Evolutionary conservation across 1,284 basidiomycete genomes (phyloP).

Genomic region (Ceratobasidium sp.): DNA sequence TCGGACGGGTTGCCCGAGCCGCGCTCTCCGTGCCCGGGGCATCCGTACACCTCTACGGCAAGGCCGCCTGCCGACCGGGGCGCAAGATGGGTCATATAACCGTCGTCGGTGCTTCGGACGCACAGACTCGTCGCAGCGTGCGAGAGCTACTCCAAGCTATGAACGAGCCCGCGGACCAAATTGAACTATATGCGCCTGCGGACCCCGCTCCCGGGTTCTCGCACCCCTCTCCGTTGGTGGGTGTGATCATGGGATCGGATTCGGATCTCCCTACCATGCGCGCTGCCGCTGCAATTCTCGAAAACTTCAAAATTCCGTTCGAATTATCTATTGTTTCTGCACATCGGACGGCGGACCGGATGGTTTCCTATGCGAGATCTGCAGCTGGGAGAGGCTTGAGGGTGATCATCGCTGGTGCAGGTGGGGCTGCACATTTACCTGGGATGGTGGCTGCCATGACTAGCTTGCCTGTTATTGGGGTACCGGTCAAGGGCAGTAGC

Average conservation of each 20-base stretch:
- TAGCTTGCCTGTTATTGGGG: conserved; percentile 90
- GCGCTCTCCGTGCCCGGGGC: conserved; percentile 78
- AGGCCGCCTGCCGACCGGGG: conserved; percentile 85
- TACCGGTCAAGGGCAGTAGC: conserved; percentile 94
- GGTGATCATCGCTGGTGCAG: conserved; percentile 92
- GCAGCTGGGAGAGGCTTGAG: conserved; percentile 78
- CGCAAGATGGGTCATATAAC: conserved; percentile 99
- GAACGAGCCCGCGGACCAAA: conserved; percentile 56
- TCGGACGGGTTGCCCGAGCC: conserved; percentile 54
- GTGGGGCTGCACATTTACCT: conserved; percentile 95
- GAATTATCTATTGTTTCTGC: conserved; percentile 97
- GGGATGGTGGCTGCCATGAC: conserved; percentile 99
- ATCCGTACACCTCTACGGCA: conserved; percentile 91
- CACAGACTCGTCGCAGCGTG: conserved; percentile 73
- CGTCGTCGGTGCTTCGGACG: conserved; percentile 83
- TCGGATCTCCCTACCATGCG: conserved; percentile 96
- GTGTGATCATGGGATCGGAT: conserved; percentile 98
- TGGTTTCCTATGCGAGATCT: conserved; percentile 82
- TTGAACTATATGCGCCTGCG: conserved; percentile 63
- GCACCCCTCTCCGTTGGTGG: conserved; percentile 80
- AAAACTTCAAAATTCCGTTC: conserved; percentile 83
- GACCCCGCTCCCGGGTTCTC: conserved; percentile 53
- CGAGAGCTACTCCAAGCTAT: conserved; percentile 72
- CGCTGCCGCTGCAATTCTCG: conserved; percentile 84
- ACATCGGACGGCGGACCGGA: conserved; percentile 89